Conservation (phyloP, 2,329 filamentous ascomycete genomes). For the Cucurbitaria berberidis region DNA sequence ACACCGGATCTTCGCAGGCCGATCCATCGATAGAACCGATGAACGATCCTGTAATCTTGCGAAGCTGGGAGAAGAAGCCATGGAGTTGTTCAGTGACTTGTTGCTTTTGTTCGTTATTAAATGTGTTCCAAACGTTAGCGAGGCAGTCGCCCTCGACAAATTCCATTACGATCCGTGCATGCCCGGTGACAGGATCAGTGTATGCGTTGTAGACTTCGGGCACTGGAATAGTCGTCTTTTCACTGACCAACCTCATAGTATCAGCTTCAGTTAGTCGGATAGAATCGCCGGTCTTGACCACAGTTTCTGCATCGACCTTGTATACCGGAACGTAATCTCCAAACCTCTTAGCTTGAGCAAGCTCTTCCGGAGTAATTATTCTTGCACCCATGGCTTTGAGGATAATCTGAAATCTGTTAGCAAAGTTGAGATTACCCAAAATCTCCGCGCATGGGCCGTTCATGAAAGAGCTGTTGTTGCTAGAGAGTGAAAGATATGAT, state of each 20-base stretch:
- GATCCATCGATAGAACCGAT: background rate
- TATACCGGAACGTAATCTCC: background rate
- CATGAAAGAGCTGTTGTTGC: no score
- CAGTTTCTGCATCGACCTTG: background rate
- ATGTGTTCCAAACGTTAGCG: background rate
- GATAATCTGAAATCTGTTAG: no score
- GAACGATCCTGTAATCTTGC: background rate
- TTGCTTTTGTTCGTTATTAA: background rate
- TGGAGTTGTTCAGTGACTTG: background rate
- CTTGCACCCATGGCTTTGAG: background rate
- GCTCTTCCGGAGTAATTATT: background rate
- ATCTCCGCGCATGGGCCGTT: no score
- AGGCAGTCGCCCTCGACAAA: slow-evolving; percentile 20
- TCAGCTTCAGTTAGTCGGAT: background rate
- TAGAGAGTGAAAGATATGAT: no score
- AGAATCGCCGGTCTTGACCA: background rate
- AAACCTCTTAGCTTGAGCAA: background rate
- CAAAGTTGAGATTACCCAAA: no score
- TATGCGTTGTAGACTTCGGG: slow-evolving; percentile 12
- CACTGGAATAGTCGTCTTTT: background rate
- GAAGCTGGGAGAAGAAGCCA: background rate
- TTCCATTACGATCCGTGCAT: slow-evolving; percentile 23
- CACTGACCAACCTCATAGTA: background rate
- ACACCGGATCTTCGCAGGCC: background rate
- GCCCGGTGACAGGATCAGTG: slow-evolving; percentile 8